A percentile compares a stretch with the other conserved stretches of the same genome.
Conservation (phyloP, 441 rosid genomes). For the Aquilaria agallochum region DNA sequence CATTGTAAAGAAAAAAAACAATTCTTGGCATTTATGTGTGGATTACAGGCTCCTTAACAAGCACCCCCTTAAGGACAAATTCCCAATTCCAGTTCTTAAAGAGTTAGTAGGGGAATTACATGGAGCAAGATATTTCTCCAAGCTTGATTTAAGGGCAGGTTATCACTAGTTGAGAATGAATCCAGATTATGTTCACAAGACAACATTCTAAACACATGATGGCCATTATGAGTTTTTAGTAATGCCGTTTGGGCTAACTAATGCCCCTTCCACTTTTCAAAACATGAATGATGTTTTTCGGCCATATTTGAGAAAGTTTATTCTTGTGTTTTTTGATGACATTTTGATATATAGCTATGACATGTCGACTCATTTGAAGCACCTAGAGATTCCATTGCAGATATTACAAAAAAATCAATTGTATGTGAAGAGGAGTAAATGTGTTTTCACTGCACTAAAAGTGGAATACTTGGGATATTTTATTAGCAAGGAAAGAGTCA, state of each 20-base stretch:
- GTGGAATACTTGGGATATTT: background rate
- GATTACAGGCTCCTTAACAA: too few species aligned
- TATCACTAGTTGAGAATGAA: background rate
- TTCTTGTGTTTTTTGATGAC: too few species aligned
- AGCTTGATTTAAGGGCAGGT: background rate
- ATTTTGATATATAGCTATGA: too few species aligned
- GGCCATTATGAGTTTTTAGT: background rate
- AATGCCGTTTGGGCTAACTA: background rate
- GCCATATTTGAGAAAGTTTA: background rate
- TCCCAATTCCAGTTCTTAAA: too few species aligned
- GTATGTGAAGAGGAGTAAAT: background rate
- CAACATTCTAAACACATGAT: too few species aligned
- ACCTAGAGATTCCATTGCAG: background rate
- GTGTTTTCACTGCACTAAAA: background rate
- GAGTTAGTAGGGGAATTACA: background rate
- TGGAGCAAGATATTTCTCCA: background rate
- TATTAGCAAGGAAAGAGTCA: background rate
- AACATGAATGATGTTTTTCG: background rate
- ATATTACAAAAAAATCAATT: background rate
- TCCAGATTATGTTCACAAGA: too few species aligned
- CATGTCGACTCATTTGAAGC: too few species aligned
- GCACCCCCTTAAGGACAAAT: too few species aligned
- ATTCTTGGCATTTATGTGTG: background rate
- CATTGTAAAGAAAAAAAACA: background rate
- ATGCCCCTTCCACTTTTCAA: conserved; percentile 2